Conservation (phyloP, 176 grass and related monocot species). For the Cymbopogon citratus region DNA sequence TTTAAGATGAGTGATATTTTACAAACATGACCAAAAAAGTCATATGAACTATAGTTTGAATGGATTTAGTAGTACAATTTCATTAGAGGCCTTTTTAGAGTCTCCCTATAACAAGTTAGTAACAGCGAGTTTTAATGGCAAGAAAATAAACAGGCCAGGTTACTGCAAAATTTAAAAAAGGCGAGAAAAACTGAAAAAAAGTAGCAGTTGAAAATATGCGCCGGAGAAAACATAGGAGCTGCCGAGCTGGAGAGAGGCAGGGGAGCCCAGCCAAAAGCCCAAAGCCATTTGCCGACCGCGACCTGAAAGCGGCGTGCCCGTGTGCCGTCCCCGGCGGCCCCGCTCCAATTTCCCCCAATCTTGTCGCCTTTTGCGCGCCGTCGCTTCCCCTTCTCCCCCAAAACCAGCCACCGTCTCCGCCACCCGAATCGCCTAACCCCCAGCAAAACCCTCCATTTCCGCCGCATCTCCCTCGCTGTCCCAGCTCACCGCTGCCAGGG, state of each 20-base stretch:
- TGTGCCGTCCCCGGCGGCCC: background rate
- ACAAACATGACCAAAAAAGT: too few species aligned
- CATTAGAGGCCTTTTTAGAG: too few species aligned
- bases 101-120: too few species aligned
- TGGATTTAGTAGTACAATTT: too few species aligned
- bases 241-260: background rate
- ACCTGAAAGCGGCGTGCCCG: background rate
- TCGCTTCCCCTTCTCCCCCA: background rate
- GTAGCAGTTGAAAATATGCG: background rate
- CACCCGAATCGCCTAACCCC: slow-evolving; percentile 20
- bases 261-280: background rate
- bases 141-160: too few species aligned
- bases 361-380: slow-evolving; percentile 33
- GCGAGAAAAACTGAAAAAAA: background rate
- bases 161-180: background rate
- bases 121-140: too few species aligned
- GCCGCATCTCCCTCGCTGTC: background rate
- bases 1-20: too few species aligned
- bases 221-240: slow-evolving; percentile 17
- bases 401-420: background rate
- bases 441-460: slow-evolving; percentile 30
- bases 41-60: too few species aligned
- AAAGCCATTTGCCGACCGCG: slow-evolving; percentile 2
- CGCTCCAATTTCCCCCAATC: slow-evolving; percentile 32
- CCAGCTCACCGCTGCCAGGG: background rate